Conservation (phyloP, 768 basidiomycete species). For the Mycena metata region DNA sequence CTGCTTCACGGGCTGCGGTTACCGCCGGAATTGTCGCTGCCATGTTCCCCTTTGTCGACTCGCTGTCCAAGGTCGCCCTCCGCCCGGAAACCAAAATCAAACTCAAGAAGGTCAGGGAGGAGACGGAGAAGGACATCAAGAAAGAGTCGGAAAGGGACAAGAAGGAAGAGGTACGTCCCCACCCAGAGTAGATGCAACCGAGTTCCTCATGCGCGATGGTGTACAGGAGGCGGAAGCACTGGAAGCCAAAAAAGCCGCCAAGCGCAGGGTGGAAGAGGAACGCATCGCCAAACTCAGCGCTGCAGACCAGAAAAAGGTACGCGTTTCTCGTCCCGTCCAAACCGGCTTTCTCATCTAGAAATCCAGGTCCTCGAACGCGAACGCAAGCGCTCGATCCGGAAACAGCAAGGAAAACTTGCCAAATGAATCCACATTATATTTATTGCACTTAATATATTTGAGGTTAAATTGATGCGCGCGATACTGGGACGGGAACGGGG, state of each 20-base stretch:
- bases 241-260: constrained; percentile 80
- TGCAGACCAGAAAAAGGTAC: constrained; percentile 86
- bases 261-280: constrained; percentile 81
- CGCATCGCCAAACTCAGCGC: constrained; percentile 79
- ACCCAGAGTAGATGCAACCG: not conserved
- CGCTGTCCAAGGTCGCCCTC: constrained; percentile 67
- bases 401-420: constrained; percentile 76
- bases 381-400: constrained; percentile 77
- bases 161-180: constrained; percentile 72
- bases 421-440: constrained; percentile 44
- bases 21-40: constrained; percentile 74
- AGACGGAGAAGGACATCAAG: constrained; percentile 75
- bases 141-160: constrained; percentile 77
- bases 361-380: constrained; percentile 78
- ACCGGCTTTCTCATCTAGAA: constrained; percentile 15
- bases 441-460: constrained; percentile 39
- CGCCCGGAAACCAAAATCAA: constrained; percentile 89
- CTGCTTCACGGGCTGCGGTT: constrained; percentile 59
- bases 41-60: constrained; percentile 83
- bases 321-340: constrained; percentile 18
- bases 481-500: not conserved
- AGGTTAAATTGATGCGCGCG: constrained; percentile 24
- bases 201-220: constrained; percentile 14
- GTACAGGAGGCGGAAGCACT: constrained; percentile 58
- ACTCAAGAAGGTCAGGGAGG: constrained; percentile 80